Evolutionary conservation across 345 rosid genomes (phyloP), one percentile per base, ranked within the genome.

Genomic region (Reutealis trisperma): DNA sequence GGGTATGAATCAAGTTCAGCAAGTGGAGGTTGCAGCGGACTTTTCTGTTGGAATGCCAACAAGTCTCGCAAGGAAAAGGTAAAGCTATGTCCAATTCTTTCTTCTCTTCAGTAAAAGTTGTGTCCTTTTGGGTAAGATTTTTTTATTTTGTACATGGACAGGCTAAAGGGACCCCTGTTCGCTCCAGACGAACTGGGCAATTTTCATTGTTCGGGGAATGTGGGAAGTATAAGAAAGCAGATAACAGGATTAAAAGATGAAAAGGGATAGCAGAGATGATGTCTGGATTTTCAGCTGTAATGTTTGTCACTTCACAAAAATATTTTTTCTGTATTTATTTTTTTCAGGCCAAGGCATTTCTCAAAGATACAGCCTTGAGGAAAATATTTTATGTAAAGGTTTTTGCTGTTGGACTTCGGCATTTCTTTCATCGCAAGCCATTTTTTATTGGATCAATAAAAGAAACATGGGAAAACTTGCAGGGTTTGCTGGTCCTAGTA

Each of bases 1-100:
- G 93, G 91, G 57, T 93, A 92, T 12, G 99, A 96, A 76, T 91
- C 99, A 73, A 91, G 96, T 55, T 78, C 99, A 22, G 89, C 86
- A 61, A 80, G 79, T 30, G 88, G 93, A 67, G 98, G 98, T 64
- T 96, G 99, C 85, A 86, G 90, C 54, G 84, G 87, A 49, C 86
- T 96, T 64, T 83, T 93, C 86, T 96, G 98, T 81, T 96, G 99
- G 99, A 92, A 90, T 77, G 79, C 73, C 71, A 68, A 44, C 69
- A 90, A 83, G 79, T 76, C 86, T 82, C 88, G 15, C 2, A 86
- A 82, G 82, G 87, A 57, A 75, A 92, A 91, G 97, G 99, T 92
- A 75, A 62, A 59, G 85, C 27, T 70, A 44, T 68, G 37, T 72
- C 52, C 21, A 16, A 32, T 22, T 18, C 24, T 22, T 54, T 42